These are phyloP conservation scores for Jamesozyma gamospora DNA, from an alignment of 805 yeast genomes.

Conservation along the genomic window DNA sequence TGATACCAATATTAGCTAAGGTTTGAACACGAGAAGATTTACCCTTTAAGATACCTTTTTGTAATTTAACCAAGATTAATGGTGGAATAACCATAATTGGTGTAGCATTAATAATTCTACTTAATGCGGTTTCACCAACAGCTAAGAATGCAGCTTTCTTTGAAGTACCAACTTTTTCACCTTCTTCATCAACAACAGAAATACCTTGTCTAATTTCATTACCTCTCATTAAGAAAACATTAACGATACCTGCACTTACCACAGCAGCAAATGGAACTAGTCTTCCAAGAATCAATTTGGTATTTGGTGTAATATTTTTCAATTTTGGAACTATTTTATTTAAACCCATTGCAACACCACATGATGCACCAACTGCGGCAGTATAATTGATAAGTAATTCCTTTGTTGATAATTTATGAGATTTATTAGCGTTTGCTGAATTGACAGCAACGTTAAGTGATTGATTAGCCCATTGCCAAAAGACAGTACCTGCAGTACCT, in stretches of 20 bases:
- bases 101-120: slow-evolving; percentile 90
- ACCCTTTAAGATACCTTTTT: slow-evolving; percentile 57
- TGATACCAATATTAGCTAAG: slow-evolving; percentile 71
- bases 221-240: slow-evolving; percentile 93
- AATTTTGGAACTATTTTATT: slow-evolving; percentile 85
- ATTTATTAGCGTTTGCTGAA: slow-evolving; percentile 91
- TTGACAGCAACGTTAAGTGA: slow-evolving; percentile 94
- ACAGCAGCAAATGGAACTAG: slow-evolving; percentile 98
- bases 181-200: slow-evolving; percentile 55
- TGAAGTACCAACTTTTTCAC: slow-evolving; percentile 61
- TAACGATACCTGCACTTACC: slow-evolving; percentile 91
- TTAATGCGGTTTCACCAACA: slow-evolving; percentile 93
- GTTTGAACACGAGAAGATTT: slow-evolving; percentile 58
- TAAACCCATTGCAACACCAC: slow-evolving; percentile 90
- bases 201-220: slow-evolving; percentile 87
- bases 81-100: slow-evolving; percentile 98
- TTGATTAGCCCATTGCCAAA: slow-evolving; percentile 98
- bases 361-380: slow-evolving; percentile 87
- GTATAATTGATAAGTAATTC: slow-evolving; percentile 74
- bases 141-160: slow-evolving; percentile 84
- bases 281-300: slow-evolving; percentile 67
- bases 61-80: slow-evolving; percentile 65
- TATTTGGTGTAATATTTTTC: slow-evolving; percentile 54
- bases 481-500: slow-evolving; percentile 81
- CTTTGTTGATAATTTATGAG: slow-evolving; percentile 73